Conservation (phyloP, 2,329 filamentous ascomycete genomes). For the Xylariales sp. region DNA sequence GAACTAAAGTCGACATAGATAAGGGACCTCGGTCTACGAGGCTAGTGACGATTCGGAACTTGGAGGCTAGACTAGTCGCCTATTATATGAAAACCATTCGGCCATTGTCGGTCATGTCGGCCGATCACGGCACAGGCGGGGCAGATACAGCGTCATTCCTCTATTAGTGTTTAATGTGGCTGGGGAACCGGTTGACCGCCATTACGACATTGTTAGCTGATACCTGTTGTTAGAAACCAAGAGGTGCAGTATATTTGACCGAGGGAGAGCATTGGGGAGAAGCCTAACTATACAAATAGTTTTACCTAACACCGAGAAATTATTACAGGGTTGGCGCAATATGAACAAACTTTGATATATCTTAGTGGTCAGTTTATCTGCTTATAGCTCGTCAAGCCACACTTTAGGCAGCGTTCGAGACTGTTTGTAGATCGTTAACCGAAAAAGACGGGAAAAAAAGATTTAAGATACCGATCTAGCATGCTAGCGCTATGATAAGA, state of each 20-base stretch:
- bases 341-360: too few relatives aligned
- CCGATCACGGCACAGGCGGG: conserved; percentile 40
- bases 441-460: not conserved
- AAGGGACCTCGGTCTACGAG: conserved; percentile 1
- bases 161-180: not conserved
- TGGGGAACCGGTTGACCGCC: conserved; percentile 23
- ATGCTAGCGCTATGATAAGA: not conserved
- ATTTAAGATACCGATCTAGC: not conserved
- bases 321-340: too few relatives aligned
- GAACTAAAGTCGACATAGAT: not conserved
- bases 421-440: not conserved
- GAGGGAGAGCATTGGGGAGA: too few relatives aligned
- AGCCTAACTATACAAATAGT: too few relatives aligned
- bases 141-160: conserved; percentile 19
- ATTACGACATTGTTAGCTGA: conserved; percentile 10
- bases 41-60: not conserved
- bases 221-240: not conserved
- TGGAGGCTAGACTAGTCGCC: conserved; percentile 1
- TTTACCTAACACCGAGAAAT: too few relatives aligned
- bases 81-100: conserved; percentile 7
- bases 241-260: not conserved
- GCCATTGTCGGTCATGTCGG: conserved; percentile 27
- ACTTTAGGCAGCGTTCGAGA: not conserved
- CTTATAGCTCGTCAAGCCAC: not conserved
- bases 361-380: not conserved